These are phyloP conservation scores for Clonostachys sp. DNA, from an alignment of 2,329 filamentous ascomycete species.

Conservation along the genomic window DNA sequence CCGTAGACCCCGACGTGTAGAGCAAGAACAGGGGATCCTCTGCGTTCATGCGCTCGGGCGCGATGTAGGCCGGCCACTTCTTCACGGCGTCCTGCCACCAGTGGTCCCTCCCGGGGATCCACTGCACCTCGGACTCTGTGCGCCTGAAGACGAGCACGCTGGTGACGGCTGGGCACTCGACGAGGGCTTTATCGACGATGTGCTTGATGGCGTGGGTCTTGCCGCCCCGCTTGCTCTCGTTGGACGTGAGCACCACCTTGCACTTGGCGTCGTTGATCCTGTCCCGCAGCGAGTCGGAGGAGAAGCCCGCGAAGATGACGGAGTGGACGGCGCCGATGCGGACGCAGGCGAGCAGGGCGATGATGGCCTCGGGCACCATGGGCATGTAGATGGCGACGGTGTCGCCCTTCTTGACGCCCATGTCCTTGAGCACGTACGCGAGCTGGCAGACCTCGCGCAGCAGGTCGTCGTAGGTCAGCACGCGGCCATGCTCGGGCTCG, in stretches of 20 bases:
- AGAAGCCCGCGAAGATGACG: slow-evolving; percentile 97
- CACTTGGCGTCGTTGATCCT: slow-evolving; percentile 87
- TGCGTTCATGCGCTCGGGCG: slow-evolving; percentile 83
- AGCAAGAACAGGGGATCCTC: slow-evolving; percentile 97
- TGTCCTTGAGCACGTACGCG: slow-evolving; percentile 84
- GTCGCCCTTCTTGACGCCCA: slow-evolving; percentile 96
- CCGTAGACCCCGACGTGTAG: slow-evolving; percentile 96
- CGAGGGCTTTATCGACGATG: slow-evolving; percentile 96
- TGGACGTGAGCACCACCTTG: slow-evolving; percentile 92
- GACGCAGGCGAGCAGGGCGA: slow-evolving; percentile 85
- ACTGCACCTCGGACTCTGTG: slow-evolving; percentile 87
- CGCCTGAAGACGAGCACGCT: slow-evolving; percentile 88
- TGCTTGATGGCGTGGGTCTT: slow-evolving; percentile 98
- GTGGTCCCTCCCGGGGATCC: slow-evolving; percentile 81
- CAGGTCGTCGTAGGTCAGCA: slow-evolving; percentile 88
- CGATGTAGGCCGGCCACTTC: slow-evolving; percentile 91
- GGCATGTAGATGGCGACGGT: slow-evolving; percentile 95
- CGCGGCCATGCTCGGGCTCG: slow-evolving; percentile 80
- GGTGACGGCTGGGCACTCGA: slow-evolving; percentile 46
- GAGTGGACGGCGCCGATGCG: slow-evolving; percentile 96
- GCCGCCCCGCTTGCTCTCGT: slow-evolving; percentile 96
- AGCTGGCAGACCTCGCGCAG: slow-evolving; percentile 86
- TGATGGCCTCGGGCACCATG: slow-evolving; percentile 95
- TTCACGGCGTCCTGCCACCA: slow-evolving; percentile 99
- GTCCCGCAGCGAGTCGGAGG: slow-evolving; percentile 90